phyloP scores from a whole-genome alignment of 495 filamentous ascomycete species.

The Letharia columbiana region DNA sequence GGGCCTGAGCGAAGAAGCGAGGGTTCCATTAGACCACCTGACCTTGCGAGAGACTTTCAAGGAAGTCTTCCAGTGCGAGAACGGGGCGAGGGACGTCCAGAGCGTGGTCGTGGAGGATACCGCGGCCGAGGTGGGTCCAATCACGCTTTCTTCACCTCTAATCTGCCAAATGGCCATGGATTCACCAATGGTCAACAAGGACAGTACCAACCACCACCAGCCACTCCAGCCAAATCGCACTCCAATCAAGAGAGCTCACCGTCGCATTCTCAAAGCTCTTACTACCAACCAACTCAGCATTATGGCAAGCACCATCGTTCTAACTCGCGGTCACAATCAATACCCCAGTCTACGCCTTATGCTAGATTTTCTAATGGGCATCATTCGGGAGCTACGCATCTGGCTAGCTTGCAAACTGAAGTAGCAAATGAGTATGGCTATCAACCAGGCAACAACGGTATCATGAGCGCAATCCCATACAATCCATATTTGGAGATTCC shows the following conservation, averaged over 20 bases:
- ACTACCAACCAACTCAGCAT: conserved; percentile 14
- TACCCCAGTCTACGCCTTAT: conserved; percentile 33
- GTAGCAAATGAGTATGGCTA: conserved; percentile 41
- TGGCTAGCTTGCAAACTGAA: conserved; percentile 30
- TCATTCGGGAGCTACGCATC: conserved; percentile 23
- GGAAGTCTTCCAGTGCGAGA: conserved; percentile 29
- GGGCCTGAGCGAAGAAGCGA: conserved; percentile 25
- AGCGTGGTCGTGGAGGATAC: conserved; percentile 46
- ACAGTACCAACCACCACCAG: conserved; percentile 36
- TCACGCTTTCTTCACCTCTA: conserved; percentile 36
- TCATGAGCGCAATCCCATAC: conserved; percentile 56
- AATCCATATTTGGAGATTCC: conserved; percentile 47
- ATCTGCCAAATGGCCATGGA: conserved; percentile 22
- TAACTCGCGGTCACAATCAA: conserved; percentile 42
- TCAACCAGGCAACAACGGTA: conserved; percentile 43
- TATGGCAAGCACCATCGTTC: conserved; percentile 33
- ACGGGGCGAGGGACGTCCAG: conserved; percentile 40
- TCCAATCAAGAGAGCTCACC: conserved; percentile 25
- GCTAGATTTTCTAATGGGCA: conserved; percentile 28
- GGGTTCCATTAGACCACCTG: conserved; percentile 19
- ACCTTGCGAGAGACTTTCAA: conserved; percentile 27
- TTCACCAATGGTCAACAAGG: conserved; percentile 40
- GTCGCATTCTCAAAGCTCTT: conserved; percentile 22
- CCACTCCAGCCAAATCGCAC: conserved; percentile 18
- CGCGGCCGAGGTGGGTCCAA: conserved; percentile 45